These are phyloP conservation scores for Bretschneidera sinensis DNA, from an alignment of 345 rosid species.

Conservation along the genomic window DNA sequence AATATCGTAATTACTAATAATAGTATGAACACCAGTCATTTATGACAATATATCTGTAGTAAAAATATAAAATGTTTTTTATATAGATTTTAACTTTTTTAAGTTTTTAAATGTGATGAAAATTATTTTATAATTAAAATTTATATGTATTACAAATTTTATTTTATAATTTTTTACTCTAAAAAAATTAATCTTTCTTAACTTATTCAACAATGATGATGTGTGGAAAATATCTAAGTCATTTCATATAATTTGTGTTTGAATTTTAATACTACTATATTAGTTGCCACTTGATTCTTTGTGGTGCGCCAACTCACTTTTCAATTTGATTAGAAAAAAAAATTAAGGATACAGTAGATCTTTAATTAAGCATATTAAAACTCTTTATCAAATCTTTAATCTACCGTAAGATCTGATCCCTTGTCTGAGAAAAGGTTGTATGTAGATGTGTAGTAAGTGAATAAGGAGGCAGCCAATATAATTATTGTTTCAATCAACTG, in stretches of 20 bases:
- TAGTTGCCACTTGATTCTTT: conserved; percentile 11
- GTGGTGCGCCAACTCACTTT: conserved; percentile 24
- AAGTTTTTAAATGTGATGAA: too few relatives aligned
- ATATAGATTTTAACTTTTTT: too few relatives aligned
- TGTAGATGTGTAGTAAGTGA: conserved; percentile 19
- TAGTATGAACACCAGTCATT: too few relatives aligned
- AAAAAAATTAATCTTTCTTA: too few relatives aligned
- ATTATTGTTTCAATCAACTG: too few relatives aligned
- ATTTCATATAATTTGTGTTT: conserved; percentile 7
- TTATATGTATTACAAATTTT: too few relatives aligned
- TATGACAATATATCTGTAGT: too few relatives aligned
- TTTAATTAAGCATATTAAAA: conserved; percentile 7
- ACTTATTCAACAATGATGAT: too few relatives aligned
- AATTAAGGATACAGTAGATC: too few relatives aligned
- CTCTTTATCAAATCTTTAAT: conserved; percentile 7
- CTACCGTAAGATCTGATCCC: not conserved
- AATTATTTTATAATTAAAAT: too few relatives aligned
- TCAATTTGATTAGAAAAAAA: conserved; percentile 10
- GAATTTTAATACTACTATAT: conserved; percentile 5
- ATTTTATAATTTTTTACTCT: too few relatives aligned
- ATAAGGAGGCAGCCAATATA: conserved; percentile 23
- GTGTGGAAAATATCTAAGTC: conserved; percentile 5
- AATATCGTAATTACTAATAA: not conserved
- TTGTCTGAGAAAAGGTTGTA: conserved; percentile 40
- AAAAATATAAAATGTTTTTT: too few relatives aligned